Evolutionary conservation across 2,329 filamentous ascomycete species (phyloP).

Genomic region (Ophiocordyceps robertsii): DNA sequence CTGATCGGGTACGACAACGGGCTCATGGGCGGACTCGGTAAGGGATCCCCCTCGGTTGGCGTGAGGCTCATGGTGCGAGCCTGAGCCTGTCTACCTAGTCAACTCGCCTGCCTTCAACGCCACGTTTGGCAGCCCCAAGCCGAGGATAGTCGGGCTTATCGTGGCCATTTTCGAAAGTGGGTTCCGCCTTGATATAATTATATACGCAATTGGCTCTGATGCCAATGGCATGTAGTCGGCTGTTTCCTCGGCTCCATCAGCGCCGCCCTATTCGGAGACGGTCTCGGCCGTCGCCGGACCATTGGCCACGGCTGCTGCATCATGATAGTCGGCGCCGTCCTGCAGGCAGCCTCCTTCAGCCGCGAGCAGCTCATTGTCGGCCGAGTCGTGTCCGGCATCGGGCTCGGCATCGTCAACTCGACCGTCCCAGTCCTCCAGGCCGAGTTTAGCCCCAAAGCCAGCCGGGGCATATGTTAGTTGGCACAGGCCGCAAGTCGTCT

Average conservation of each 20-base stretch:
- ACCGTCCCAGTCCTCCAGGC: slow-evolving; percentile 30
- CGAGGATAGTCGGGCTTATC: slow-evolving; percentile 29
- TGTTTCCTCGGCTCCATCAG: slow-evolving; percentile 14
- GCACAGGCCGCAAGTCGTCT: no score
- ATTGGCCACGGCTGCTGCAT: slow-evolving; percentile 27
- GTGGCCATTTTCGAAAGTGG: slow-evolving; percentile 29
- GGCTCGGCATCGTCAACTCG: slow-evolving; percentile 30
- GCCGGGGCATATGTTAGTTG: slow-evolving; percentile 17
- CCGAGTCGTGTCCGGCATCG: slow-evolving; percentile 31
- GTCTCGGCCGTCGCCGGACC: slow-evolving; percentile 27
- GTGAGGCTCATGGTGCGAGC: no score
- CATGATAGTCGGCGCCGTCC: slow-evolving; percentile 29
- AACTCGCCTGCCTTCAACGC: slow-evolving; percentile 24
- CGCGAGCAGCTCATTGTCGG: slow-evolving; percentile 30
- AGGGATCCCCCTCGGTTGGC: not conserved
- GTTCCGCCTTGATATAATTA: not conserved
- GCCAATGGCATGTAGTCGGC: slow-evolving; percentile 10
- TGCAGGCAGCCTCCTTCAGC: slow-evolving; percentile 29
- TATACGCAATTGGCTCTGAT: no score
- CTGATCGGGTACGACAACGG: slow-evolving; percentile 35
- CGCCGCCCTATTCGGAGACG: slow-evolving; percentile 21
- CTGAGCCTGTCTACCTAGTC: slow-evolving; percentile 15
- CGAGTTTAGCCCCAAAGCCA: slow-evolving; percentile 26
- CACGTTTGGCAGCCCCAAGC: slow-evolving; percentile 23
- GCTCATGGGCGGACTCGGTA: slow-evolving; percentile 24